Conservation (phyloP, 345 rosid species). For the Abelmoschus esculentus region DNA sequence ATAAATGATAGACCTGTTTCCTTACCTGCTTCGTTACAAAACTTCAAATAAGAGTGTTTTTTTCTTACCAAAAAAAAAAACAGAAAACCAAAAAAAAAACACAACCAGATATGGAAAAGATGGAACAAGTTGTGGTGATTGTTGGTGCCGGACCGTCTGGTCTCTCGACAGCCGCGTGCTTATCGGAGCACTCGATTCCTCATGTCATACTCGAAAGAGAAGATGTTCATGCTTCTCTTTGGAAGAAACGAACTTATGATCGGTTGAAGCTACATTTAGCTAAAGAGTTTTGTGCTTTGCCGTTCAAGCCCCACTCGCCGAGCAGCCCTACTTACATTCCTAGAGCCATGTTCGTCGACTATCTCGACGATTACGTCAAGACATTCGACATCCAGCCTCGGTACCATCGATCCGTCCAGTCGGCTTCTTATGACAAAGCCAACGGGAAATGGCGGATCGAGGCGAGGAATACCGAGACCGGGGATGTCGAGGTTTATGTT, state of each 20-base stretch:
- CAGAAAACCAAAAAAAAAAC: background rate
- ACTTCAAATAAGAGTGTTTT: background rate
- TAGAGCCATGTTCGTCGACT: constrained; percentile 27
- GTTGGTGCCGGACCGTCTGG: constrained; percentile 70
- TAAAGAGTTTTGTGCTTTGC: constrained; percentile 51
- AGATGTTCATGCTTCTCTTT: constrained; percentile 45
- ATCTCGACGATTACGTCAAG: constrained; percentile 41
- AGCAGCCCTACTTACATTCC: constrained; percentile 37
- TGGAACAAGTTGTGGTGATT: constrained; percentile 27
- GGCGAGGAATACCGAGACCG: constrained; percentile 9
- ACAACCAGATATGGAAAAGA: background rate
- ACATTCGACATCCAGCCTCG: constrained; percentile 24
- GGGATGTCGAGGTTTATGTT: constrained; percentile 4
- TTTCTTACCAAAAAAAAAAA: background rate
- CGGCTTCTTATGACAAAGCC: constrained; percentile 15
- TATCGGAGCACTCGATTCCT: constrained; percentile 29
- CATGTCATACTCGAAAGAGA: constrained; percentile 47
- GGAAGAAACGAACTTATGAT: constrained; percentile 48
- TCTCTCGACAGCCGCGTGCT: constrained; percentile 45
- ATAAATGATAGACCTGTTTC: no score
- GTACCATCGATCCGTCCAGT: constrained; percentile 25
- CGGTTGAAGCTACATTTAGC: constrained; percentile 44
- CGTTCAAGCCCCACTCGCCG: constrained; percentile 32
- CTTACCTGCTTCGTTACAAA: background rate
- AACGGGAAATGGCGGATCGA: constrained; percentile 27